Conservation (phyloP, 306 rosid genomes). For the Chamaecrista fasciculata region DNA sequence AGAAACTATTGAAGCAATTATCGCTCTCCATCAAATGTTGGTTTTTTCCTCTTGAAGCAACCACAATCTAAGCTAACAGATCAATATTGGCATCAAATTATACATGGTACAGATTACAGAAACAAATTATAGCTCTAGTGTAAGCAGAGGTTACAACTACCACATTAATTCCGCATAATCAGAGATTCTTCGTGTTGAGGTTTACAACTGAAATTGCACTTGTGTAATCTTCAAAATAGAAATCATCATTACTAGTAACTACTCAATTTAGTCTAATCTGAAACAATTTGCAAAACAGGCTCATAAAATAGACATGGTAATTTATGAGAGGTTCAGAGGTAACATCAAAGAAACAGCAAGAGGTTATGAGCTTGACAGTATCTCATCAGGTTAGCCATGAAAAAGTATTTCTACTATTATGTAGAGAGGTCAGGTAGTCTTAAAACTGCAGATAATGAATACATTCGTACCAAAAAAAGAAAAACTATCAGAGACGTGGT, state of each 20-base stretch:
- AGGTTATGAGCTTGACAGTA: background rate
- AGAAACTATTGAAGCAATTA: background rate
- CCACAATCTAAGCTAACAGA: constrained; percentile 5
- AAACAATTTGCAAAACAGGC: constrained; percentile 13
- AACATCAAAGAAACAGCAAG: constrained; percentile 14
- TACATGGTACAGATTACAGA: background rate
- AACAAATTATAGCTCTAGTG: constrained; percentile 13
- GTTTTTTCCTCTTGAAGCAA: background rate
- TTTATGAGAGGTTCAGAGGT: background rate
- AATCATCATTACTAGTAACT: background rate
- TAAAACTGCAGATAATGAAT: background rate
- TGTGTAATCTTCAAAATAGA: background rate
- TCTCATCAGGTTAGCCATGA: constrained; percentile 1
- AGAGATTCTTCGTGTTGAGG: background rate
- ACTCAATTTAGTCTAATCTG: background rate
- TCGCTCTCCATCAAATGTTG: too few relatives aligned
- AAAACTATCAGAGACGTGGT: background rate
- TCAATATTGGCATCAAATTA: background rate
- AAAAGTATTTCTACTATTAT: background rate
- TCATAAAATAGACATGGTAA: constrained; percentile 10
- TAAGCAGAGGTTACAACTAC: background rate
- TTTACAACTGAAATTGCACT: background rate
- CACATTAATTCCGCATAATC: background rate
- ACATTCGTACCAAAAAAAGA: constrained; percentile 5
- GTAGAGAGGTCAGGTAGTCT: background rate